phyloP scores from a whole-genome alignment of 352 stramenopile species.

The Phytopythium vexans region DNA sequence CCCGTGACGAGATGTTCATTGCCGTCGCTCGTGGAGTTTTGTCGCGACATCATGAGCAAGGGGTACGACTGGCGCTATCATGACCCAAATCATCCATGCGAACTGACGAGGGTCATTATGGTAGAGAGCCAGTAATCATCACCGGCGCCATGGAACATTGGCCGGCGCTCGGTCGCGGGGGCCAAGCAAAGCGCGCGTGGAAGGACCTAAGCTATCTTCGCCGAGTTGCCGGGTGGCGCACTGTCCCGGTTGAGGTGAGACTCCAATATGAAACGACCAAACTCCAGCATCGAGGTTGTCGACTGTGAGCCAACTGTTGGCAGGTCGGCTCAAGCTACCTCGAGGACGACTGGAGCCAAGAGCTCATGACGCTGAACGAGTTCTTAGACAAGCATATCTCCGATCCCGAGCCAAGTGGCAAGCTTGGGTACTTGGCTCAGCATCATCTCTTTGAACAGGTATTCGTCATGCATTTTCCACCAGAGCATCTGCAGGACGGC shows the following conservation, averaged over 20 bases:
- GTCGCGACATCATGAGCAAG: constrained; percentile 41
- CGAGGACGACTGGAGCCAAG: constrained; percentile 72
- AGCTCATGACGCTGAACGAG: constrained; percentile 78
- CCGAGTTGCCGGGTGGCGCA: constrained; percentile 62
- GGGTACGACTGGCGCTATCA: constrained; percentile 25
- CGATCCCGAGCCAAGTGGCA: not conserved
- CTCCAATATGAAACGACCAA: not conserved
- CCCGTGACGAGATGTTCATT: constrained; percentile 37
- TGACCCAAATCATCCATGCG: not conserved
- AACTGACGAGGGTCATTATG: not conserved
- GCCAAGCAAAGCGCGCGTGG: constrained; percentile 39
- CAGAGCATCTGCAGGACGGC: not conserved
- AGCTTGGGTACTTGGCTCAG: constrained; percentile 81
- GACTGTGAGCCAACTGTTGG: not conserved
- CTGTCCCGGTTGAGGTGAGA: constrained; percentile 77
- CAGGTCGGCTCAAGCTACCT: constrained; percentile 80
- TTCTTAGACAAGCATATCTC: constrained; percentile 66
- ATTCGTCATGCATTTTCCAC: not conserved
- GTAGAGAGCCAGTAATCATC: constrained; percentile 69
- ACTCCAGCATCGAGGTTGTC: not conserved
- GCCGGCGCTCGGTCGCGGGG: constrained; percentile 55
- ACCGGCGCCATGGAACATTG: constrained; percentile 78
- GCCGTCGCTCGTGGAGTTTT: constrained; percentile 64
- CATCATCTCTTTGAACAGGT: constrained; percentile 90
- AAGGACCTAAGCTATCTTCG: constrained; percentile 66